These are phyloP conservation scores for Sphagnum tenellum DNA, from an alignment of 225 moss, liverwort and hornwort genomes.

Conservation along the genomic window DNA sequence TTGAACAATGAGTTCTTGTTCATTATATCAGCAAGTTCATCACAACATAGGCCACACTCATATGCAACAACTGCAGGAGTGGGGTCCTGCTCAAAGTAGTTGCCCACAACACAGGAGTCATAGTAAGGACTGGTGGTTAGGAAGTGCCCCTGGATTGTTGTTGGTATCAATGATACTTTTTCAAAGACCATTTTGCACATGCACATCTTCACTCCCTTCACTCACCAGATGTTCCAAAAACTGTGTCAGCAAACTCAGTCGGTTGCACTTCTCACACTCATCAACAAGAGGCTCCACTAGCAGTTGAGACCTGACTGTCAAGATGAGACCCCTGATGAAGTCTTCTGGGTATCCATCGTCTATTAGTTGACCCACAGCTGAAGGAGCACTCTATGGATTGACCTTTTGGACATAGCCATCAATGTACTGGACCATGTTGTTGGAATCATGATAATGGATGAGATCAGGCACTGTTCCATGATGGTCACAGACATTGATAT, in stretches of 20 bases:
- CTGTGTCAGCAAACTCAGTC: conserved; percentile 63
- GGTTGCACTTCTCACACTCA: conserved; percentile 93
- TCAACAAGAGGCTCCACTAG: conserved; percentile 83
- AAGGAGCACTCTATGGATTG: conserved; percentile 81
- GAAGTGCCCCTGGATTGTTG: conserved; percentile 82
- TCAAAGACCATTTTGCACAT: conserved; percentile 82
- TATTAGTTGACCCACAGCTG: conserved; percentile 80
- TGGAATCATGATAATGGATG: conserved; percentile 72
- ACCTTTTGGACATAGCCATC: conserved; percentile 98
- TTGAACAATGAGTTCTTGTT: conserved; percentile 86
- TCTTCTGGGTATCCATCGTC: conserved; percentile 91
- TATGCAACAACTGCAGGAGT: conserved; percentile 85
- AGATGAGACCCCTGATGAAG: conserved; percentile 67
- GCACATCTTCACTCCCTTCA: conserved; percentile 88
- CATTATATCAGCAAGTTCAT: conserved; percentile 84
- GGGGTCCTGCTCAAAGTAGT: conserved; percentile 94
- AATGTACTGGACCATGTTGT: conserved; percentile 91
- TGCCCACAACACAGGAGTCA: conserved; percentile 70
- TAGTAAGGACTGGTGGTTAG: conserved; percentile 79
- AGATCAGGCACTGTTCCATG: conserved; percentile 75
- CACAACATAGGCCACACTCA: conserved; percentile 78
- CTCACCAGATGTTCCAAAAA: conserved; percentile 83
- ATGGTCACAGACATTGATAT: conserved; percentile 87
- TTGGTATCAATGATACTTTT: conserved; percentile 81
- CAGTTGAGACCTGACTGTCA: conserved; percentile 82